Base-by-base conservation (phyloP, 208 protist genomes). In the Leishmania major region DNA sequence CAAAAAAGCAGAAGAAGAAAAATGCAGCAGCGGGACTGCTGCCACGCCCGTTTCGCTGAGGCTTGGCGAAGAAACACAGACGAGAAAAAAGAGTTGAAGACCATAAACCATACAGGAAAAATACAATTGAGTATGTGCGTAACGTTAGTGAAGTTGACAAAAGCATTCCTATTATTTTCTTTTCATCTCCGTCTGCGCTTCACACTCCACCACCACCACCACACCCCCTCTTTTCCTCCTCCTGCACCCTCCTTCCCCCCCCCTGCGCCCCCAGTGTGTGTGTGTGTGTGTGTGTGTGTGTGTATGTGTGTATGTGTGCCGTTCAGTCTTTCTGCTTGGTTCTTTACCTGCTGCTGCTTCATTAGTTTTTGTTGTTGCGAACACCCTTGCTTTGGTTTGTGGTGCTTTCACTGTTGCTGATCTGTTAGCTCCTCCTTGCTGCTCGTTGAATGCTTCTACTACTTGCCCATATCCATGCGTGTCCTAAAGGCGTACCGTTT, bases 391-490 rank as follows among this genome's bases (percentile, higher is more conserved):
- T 13, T 45, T 45, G 43, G 0, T 11, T 43, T 25, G 22, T 62
- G 66, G 6, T 49, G 28, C 66, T 71, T 47, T 25, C 15, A 73
- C 19, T 22, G 35, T 64, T 49, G 51, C 51, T 62, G 19, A 35
- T 74, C 22, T 1, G 43, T 31, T 31, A 8, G 17, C 37, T 25
- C 17, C 25, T 43, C 66, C 8, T 28, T 45, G 66, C 31, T 74
- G 69, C 69, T 74, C 69, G 69, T 53, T 35, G 45, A 53, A 40
- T 74, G 69, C 35, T 53, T 47, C 62, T 55, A 74, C 45, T 22
- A 74, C 28, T 37, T 53, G 69, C 11, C 69, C 69, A 74, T 74
- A 4, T 19, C 11, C 28, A 15, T 35, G 22, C 6, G 22, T 74
- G 70, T 28, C n/a, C 17, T 28, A 45, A 57, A 37, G 35, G 31